Base-by-base conservation (phyloP, 1,284 basidiomycete genomes). In the Tausonia pullulans region DNA sequence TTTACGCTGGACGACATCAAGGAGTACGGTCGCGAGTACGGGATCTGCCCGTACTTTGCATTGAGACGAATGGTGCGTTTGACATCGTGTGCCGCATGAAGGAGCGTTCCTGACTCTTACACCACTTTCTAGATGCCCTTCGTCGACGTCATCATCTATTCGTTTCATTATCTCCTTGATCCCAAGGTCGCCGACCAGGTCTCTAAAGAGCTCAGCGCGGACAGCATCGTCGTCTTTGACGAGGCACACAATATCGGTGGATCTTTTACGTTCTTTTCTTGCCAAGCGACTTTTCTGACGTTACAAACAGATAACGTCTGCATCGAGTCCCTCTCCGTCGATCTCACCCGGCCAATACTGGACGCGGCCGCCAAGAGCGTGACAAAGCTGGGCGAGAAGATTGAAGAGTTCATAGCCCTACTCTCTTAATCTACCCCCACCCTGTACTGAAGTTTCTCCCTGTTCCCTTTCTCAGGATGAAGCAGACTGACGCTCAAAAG, bases 101-200 rank as follows among this genome's bases (percentile, higher is more conserved):
- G 27, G 27, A 27, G 27, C 27, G 27, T 27, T 2, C 27, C 27
- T 27, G 27, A 27, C 27, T 27, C 27, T 27, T 27, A 27, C 27
- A 1, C 27, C 27, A 27, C 27, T 2, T 27, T 27, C 27, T 27
- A 96, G 94, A 87, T 99, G 82, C 87, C 92, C 0, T 96, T 94
- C 74, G 89, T 91, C 64, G 90, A 97, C 75, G 82, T 98, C 68
- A 85, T 99, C 75, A 98, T 99, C 76, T 99, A 98, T 76, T 98
- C 95, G 46, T 99, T 98, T 78, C 96, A 98, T 76, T 99, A 99
- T 75, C 82, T 99, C 40, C 83, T 99, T 55, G 96, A 99, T 77
- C 96, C 96, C 0, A 99, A 99, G 78, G 93, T 99, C 52, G 96
- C 96, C 0, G 95, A 98, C 72, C 94, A 98, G 78, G 96, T 99